Evolutionary conservation across 2,329 filamentous ascomycete genomes (phyloP).

Genomic region (Diplodia intermedia): DNA sequence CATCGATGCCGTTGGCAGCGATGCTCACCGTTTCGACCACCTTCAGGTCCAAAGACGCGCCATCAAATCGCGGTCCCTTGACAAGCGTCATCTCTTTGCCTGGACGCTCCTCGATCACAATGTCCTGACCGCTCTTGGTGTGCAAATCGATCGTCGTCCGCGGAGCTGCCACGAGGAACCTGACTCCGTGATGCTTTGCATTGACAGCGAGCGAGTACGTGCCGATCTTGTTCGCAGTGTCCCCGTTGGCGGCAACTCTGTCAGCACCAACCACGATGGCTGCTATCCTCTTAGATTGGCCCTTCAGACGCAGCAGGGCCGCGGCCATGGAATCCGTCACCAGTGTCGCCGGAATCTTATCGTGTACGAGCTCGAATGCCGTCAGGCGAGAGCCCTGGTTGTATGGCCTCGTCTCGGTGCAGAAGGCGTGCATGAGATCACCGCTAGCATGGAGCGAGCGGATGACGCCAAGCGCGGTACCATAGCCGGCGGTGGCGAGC

Average conservation of each 20-base stretch:
- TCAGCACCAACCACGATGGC: conserved; percentile 95
- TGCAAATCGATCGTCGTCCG: conserved; percentile 90
- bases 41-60: conserved; percentile 68
- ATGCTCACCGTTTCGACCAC: conserved; percentile 77
- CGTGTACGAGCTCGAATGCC: conserved; percentile 94
- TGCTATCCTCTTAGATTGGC: conserved; percentile 69
- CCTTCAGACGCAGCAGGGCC: conserved; percentile 74
- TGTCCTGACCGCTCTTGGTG: conserved; percentile 77
- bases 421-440: conserved; percentile 83
- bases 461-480: conserved; percentile 92
- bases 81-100: conserved; percentile 83
- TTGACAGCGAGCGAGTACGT: conserved; percentile 94
- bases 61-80: conserved; percentile 73
- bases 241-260: conserved; percentile 92
- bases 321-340: conserved; percentile 98
- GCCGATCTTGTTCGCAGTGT: conserved; percentile 98
- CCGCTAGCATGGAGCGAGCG: conserved; percentile 74
- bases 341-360: conserved; percentile 87
- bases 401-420: conserved; percentile 95
- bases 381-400: conserved; percentile 96
- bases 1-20: conserved; percentile 75
- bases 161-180: conserved; percentile 93
- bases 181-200: conserved; percentile 84
- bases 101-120: conserved; percentile 89
- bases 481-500: conserved; percentile 95